A percentile compares a stretch with the other conserved stretches of the same genome.
Conservation (phyloP, 164 flowering plant genomes). For the Macadamia tetraphylla region DNA sequence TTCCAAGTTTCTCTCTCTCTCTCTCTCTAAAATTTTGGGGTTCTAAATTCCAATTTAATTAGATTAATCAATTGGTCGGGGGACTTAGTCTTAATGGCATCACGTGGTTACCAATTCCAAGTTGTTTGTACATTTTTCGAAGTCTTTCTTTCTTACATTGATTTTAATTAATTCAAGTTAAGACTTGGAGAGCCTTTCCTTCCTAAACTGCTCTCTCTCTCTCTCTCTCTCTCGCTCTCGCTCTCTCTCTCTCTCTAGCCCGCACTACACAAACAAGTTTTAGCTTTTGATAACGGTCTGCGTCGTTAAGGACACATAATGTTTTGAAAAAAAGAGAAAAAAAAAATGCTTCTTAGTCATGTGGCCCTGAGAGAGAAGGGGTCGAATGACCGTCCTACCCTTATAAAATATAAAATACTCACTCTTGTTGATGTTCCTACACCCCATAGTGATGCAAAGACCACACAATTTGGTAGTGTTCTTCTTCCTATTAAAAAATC, state of each 20-base stretch:
- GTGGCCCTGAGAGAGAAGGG: too few species aligned
- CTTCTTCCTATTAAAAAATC: too few species aligned
- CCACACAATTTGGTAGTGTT: too few species aligned
- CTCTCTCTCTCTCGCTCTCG: neutral
- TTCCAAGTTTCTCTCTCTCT: constrained; percentile 4
- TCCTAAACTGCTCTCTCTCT: neutral
- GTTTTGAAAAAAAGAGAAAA: neutral
- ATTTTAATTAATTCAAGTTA: neutral
- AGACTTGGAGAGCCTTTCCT: neutral
- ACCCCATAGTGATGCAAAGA: too few species aligned
- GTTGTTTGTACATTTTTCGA: constrained; percentile 44
- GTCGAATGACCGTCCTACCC: too few species aligned
- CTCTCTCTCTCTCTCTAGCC: neutral
- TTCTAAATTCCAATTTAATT: constrained; percentile 7
- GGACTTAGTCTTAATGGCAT: constrained; percentile 71
- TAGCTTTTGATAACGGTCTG: neutral
- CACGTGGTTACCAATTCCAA: constrained; percentile 87
- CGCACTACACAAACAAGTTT: too few species aligned
- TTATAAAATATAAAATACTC: too few species aligned
- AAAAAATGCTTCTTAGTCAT: too few species aligned
- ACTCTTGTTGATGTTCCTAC: too few species aligned
- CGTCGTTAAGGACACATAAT: neutral
- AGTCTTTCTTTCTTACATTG: constrained; percentile 4
- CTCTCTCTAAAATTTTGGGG: neutral
- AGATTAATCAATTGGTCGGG: constrained; percentile 48